These are phyloP conservation scores for Thraustotheca clavata DNA, from an alignment of 352 stramenopile species.

Conservation along the genomic window DNA sequence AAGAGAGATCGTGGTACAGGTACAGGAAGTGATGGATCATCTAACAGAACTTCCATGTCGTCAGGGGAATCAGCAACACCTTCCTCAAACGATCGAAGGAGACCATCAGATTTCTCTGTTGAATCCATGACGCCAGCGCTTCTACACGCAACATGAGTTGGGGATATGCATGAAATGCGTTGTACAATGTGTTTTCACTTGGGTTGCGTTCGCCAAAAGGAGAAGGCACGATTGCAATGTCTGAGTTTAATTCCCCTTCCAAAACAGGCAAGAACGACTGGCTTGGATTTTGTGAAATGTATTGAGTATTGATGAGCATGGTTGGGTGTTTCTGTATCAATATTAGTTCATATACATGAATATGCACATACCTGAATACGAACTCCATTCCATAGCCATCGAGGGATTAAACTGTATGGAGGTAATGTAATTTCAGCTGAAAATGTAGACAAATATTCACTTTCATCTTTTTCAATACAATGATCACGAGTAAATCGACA, in stretches of 20 bases:
- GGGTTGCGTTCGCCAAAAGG: not conserved
- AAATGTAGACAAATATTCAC: slow-evolving; percentile 70
- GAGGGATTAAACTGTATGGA: slow-evolving; percentile 37
- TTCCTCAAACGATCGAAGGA: not conserved
- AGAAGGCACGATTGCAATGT: not conserved
- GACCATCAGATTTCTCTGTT: not conserved
- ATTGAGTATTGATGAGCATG: slow-evolving; percentile 52
- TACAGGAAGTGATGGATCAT: not conserved
- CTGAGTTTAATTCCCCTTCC: not conserved
- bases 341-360: not conserved
- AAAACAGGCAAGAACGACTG: not conserved
- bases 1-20: slow-evolving; percentile 5
- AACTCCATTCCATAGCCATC: slow-evolving; percentile 80
- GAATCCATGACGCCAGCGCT: not conserved
- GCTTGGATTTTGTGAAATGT: not conserved
- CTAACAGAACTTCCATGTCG: not conserved
- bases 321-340: slow-evolving; percentile 65
- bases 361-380: slow-evolving; percentile 30
- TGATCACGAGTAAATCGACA: slow-evolving; percentile 81
- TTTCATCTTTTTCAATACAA: slow-evolving; percentile 81
- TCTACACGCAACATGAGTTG: not conserved
- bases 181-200: not conserved
- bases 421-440: slow-evolving; percentile 79
- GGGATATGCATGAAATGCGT: not conserved
- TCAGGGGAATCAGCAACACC: not conserved